A percentile compares a stretch with the other conserved stretches of the same genome.
phyloP scores from a whole-genome alignment of 129 eudicot species.

The Flaveria robusta region DNA sequence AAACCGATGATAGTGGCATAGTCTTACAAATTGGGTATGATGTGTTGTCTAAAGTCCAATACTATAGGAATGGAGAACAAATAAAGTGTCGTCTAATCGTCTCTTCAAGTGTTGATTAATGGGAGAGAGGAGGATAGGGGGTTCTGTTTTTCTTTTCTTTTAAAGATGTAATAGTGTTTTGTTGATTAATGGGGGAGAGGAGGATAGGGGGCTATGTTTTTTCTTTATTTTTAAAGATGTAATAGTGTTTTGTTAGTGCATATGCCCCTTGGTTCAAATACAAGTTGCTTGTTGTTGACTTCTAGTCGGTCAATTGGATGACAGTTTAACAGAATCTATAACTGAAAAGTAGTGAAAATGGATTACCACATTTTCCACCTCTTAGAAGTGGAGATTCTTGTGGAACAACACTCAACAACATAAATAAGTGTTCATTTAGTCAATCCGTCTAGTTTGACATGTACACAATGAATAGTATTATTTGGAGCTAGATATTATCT shows the following conservation, averaged over 20 bases:
- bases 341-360: background rate
- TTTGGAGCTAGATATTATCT: background rate
- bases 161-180: too few species aligned
- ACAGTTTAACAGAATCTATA: background rate
- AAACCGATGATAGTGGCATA: background rate
- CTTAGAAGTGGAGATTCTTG: background rate
- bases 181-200: background rate
- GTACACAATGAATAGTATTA: background rate
- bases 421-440: conserved; percentile 1
- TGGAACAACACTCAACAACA: conserved; percentile 1
- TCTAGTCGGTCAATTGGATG: conserved; percentile 4
- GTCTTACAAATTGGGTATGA: background rate
- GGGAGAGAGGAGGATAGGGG: too few species aligned
- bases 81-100: background rate
- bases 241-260: too few species aligned
- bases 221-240: too few species aligned
- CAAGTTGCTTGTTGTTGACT: conserved; percentile 3
- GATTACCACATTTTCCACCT: background rate
- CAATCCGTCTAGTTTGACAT: background rate
- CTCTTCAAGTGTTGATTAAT: background rate
- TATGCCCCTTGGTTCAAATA: background rate
- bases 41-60: conserved; percentile 2
- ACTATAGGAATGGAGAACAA: background rate
- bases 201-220: too few species aligned
- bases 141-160: background rate